Evolutionary conservation across 2,329 filamentous ascomycete genomes (phyloP).

Genomic region (Arthrobotrys conoides): DNA sequence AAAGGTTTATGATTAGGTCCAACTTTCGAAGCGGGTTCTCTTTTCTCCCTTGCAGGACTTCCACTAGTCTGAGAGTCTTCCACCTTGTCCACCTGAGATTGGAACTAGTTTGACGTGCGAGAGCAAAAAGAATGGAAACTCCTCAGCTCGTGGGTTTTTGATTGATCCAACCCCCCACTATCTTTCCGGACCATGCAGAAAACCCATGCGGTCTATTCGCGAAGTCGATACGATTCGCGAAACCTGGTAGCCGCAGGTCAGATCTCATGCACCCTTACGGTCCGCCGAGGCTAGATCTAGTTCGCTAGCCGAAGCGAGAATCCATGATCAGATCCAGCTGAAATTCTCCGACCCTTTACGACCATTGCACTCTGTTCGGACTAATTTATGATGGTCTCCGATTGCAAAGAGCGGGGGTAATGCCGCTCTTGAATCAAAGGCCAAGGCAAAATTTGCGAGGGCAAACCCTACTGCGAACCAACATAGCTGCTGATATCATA

Average conservation of each 20-base stretch:
- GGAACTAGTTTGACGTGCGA: no score
- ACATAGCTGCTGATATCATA: no score
- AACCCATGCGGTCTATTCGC: constrained; percentile 3
- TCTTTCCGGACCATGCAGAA: background rate
- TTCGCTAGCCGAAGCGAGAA: constrained; percentile 5
- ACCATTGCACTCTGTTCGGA: no score
- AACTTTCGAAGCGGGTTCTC: background rate
- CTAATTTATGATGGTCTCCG: no score
- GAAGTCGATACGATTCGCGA: constrained; percentile 15
- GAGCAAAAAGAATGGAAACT: no score
- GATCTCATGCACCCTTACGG: background rate
- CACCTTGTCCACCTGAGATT: no score
- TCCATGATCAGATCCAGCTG: background rate
- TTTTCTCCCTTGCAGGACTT: background rate
- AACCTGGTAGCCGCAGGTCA: background rate
- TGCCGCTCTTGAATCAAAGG: no score
- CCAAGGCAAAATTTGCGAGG: no score
- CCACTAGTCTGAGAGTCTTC: no score
- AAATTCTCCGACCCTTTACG: constrained; percentile 3
- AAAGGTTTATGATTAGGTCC: background rate
- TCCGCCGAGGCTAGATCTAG: background rate
- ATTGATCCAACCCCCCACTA: constrained; percentile 15
- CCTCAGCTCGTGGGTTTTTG: no score
- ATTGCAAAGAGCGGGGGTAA: no score
- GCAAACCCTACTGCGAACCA: no score